Conservation (phyloP, 352 stramenopile species). For the Phytophthora citrophthora region DNA sequence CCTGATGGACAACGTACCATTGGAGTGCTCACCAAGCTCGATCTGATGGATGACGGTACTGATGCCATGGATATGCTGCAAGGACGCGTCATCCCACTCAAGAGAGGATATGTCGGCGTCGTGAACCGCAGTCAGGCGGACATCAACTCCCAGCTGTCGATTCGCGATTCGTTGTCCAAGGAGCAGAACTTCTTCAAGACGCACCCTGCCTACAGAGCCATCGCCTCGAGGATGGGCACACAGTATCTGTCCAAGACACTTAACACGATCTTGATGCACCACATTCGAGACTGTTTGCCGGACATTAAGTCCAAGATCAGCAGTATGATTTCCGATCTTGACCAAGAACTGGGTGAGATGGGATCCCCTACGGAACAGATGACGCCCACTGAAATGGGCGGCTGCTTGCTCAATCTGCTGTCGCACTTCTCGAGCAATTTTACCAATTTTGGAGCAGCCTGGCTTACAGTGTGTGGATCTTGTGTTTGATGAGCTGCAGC, state of each 20-base stretch:
- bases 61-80: constrained; percentile 97
- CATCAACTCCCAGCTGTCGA: constrained; percentile 96
- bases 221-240: constrained; percentile 96
- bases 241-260: constrained; percentile 96
- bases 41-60: constrained; percentile 99
- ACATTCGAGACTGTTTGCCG: constrained; percentile 98
- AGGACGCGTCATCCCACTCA: constrained; percentile 97
- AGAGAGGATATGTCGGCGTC: constrained; percentile 98
- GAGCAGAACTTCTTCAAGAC: constrained; percentile 98
- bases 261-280: constrained; percentile 99
- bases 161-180: constrained; percentile 95
- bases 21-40: constrained; percentile 99
- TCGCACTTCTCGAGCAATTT: constrained; percentile 93
- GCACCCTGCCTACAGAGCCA: constrained; percentile 94
- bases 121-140: constrained; percentile 99
- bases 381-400: constrained; percentile 91
- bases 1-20: constrained; percentile 96
- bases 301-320: constrained; percentile 98
- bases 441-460: constrained; percentile 94
- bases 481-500: constrained; percentile 98
- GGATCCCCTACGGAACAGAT: constrained; percentile 91
- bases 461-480: constrained; percentile 98
- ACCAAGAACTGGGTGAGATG: constrained; percentile 96
- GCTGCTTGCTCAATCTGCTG: constrained; percentile 95
- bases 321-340: constrained; percentile 95